These are phyloP conservation scores for Dalbergia oliveri DNA, from an alignment of 306 rosid species.

Conservation along the genomic window DNA sequence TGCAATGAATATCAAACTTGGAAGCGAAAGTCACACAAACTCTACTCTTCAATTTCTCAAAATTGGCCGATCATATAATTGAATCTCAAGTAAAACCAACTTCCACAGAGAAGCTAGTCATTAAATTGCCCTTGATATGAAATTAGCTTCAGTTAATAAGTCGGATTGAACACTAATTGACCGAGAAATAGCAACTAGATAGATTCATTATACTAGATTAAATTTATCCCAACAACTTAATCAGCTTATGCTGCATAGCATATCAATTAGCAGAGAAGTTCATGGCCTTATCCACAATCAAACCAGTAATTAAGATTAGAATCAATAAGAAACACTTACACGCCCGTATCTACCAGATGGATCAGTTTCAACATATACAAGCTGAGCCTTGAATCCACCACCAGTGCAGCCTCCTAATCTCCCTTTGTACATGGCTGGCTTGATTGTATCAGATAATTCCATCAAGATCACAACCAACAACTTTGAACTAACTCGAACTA, in stretches of 20 bases:
- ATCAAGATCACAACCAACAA: neutral
- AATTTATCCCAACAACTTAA: neutral
- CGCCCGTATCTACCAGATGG: conserved; percentile 92
- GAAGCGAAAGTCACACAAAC: neutral
- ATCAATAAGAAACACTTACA: conserved; percentile 55
- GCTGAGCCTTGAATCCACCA: conserved; percentile 51
- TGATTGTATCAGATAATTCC: conserved; percentile 14
- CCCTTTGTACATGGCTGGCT: conserved; percentile 53
- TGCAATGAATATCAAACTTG: neutral
- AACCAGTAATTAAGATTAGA: neutral
- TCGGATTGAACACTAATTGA: conserved; percentile 1
- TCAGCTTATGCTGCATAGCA: neutral
- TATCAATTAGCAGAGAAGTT: neutral
- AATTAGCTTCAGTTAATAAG: neutral
- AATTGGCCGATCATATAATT: neutral
- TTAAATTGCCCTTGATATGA: neutral
- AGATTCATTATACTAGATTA: neutral
- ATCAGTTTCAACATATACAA: conserved; percentile 81
- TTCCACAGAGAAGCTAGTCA: conserved; percentile 15
- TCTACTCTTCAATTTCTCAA: neutral
- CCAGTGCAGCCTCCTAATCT: conserved; percentile 45
- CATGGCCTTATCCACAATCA: no score
- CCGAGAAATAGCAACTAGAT: neutral
- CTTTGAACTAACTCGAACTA: neutral
- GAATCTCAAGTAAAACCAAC: neutral